Evolutionary conservation across 2,329 filamentous ascomycete genomes (phyloP), one percentile per base, ranked within the genome.

Genomic region (Basipetospora chlamydospora): DNA sequence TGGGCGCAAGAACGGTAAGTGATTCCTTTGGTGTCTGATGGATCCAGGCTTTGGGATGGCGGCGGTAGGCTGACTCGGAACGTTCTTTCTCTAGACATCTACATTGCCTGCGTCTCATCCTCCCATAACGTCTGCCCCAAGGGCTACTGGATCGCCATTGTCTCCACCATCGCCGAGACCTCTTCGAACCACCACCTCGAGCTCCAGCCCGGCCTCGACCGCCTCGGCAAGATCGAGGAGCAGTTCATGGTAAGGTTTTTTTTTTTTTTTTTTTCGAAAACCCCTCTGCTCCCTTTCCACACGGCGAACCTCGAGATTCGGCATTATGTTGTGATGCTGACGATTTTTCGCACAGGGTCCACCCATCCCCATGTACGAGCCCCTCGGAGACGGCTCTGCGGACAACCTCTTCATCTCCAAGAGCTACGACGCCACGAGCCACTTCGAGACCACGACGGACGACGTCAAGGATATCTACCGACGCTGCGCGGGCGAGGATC

Each of bases 91-190:
- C 11, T 44, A 90, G 85, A 96, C 54, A 87, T 98, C 53, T 98
- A 98, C 70, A 80, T 98, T 54, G 88, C 90, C 39, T 82, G 90
- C 57, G 86, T 98, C 41, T 95, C 87, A 1, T 85, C 84, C 26
- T 84, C 87, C 26, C 92, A 98, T 67, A 96, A 93, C 51, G 92
- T 98, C 49, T 96, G 88, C 66, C 90, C 92, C 51, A 93, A 94
- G 73, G 88, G 88, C 42, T 96, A 95, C 74, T 98, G 92, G 69
- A 85, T 98, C 49, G 90, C 90, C 50, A 98, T 96, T 42, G 88
- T 98, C 46, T 94, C 86, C 33, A 98, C 90, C 41, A 95, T 98
- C 53, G 85, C 90, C 44, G 92, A 98, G 68, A 79, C 77, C 30
- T 66, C 77, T 42, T 78, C 83, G 45, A 96, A 98, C 71, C 87